Conservation (phyloP, 257 asterid species). For the Echium plantagineum region DNA sequence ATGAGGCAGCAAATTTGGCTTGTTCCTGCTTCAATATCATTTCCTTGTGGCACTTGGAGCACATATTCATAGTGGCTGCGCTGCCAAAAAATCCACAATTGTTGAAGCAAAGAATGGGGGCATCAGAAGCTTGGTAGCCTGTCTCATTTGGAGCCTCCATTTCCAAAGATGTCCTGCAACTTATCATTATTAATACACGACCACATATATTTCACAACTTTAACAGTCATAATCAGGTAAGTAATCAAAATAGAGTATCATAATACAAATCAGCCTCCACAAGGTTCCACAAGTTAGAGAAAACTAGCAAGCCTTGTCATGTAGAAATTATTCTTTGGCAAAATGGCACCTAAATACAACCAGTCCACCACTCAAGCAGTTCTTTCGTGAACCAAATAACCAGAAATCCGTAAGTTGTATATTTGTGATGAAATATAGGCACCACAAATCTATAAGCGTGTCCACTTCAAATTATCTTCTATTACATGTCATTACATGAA, state of each 20-base stretch:
- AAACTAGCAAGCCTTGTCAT: neutral
- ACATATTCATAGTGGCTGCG: conserved; percentile 50
- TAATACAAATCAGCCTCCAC: no score
- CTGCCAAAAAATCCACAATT: conserved; percentile 61
- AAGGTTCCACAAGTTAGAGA: neutral
- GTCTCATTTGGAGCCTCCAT: conserved; percentile 52
- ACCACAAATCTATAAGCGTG: no score
- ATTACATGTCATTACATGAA: no score
- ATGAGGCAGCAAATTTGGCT: conserved; percentile 37
- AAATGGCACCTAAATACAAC: neutral
- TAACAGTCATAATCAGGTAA: neutral
- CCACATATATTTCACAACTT: neutral
- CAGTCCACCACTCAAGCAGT: neutral
- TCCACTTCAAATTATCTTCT: no score
- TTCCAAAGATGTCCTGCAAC: conserved; percentile 12
- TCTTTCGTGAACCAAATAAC: neutral
- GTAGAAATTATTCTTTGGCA: neutral
- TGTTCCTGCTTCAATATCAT: conserved; percentile 36
- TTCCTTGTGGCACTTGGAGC: conserved; percentile 52
- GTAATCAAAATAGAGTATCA: neutral
- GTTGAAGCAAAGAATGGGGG: conserved; percentile 52
- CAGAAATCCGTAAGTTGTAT: neutral
- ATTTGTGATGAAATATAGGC: no score
- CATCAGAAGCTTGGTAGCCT: conserved; percentile 51
- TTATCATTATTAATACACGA: neutral